These are phyloP conservation scores for Annulohypoxylon truncatum DNA, from an alignment of 2,329 filamentous ascomycete species.

Conservation along the genomic window DNA sequence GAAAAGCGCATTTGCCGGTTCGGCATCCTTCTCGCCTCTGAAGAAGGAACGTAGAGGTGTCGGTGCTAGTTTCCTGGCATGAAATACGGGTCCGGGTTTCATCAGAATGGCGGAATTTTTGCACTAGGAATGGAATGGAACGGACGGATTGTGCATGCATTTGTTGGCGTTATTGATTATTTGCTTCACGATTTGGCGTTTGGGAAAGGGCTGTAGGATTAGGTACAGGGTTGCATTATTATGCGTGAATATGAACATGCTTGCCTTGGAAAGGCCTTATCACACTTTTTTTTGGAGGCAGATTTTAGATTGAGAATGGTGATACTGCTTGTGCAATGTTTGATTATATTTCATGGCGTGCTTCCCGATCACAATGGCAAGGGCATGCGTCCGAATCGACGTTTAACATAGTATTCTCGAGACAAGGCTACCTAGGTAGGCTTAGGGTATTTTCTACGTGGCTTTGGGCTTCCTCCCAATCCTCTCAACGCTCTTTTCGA, in stretches of 20 bases:
- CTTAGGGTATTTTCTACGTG: conserved; percentile 1
- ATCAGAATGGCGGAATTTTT: conserved; percentile 20
- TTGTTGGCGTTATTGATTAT: conserved; percentile 33
- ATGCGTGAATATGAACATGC: conserved; percentile 39
- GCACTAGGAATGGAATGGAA: conserved; percentile 15
- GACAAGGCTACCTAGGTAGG: neutral
- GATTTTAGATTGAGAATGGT: neutral
- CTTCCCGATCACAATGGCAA: neutral
- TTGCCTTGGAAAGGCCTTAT: conserved; percentile 24
- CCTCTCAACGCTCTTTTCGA: conserved; percentile 41
- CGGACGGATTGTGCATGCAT: conserved; percentile 34
- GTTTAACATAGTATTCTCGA: neutral
- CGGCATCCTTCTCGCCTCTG: conserved; percentile 73
- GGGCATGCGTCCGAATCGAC: neutral
- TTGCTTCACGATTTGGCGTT: conserved; percentile 19
- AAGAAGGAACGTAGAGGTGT: conserved; percentile 75
- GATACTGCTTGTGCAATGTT: neutral
- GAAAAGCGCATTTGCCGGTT: conserved; percentile 61
- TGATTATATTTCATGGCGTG: neutral
- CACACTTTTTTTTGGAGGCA: conserved; percentile 9
- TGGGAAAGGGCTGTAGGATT: conserved; percentile 30
- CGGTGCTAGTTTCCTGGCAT: conserved; percentile 70
- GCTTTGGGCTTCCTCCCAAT: conserved; percentile 40
- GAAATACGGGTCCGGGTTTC: conserved; percentile 37
- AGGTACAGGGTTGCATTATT: conserved; percentile 41